These are phyloP conservation scores for Citeromyces matritensis DNA, from an alignment of 805 yeast genomes.

Conservation along the genomic window DNA sequence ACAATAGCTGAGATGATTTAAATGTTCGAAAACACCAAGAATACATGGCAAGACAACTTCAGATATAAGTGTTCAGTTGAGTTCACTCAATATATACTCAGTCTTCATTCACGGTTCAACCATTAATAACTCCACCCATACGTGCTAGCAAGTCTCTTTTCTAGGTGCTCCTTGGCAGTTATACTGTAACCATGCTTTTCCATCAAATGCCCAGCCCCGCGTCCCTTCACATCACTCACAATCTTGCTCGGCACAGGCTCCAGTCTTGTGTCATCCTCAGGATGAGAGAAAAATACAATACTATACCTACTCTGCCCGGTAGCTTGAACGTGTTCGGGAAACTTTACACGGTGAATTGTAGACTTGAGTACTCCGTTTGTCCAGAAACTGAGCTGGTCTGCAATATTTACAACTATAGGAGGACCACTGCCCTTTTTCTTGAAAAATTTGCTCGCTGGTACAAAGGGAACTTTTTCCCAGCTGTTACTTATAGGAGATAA, in stretches of 20 bases:
- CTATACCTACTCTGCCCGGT: constrained; percentile 57
- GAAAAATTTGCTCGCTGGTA: constrained; percentile 17
- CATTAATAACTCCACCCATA: constrained; percentile 26
- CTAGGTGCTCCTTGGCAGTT: constrained; percentile 58
- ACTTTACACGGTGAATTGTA: constrained; percentile 48
- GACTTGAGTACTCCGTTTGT: constrained; percentile 55
- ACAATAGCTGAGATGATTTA: no score
- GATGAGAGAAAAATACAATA: constrained; percentile 69
- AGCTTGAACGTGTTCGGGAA: constrained; percentile 32
- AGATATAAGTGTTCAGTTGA: no score
- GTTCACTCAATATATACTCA: no score
- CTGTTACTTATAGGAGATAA: constrained; percentile 25
- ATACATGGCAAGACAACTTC: no score
- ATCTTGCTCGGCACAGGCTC: constrained; percentile 58
- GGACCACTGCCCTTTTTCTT: constrained; percentile 22
- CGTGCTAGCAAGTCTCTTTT: constrained; percentile 48
- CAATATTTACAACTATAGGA: constrained; percentile 60
- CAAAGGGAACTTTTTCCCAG: constrained; percentile 52
- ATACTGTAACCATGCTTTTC: constrained; percentile 25
- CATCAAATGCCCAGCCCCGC: constrained; percentile 18
- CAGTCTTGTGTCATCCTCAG: constrained; percentile 45
- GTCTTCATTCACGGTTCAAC: no score
- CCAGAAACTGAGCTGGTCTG: constrained; percentile 62
- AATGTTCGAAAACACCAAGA: no score
- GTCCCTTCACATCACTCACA: constrained; percentile 11